Base-by-base conservation (phyloP, 129 eudicot species). In the Gnaphalium uliginosum region DNA sequence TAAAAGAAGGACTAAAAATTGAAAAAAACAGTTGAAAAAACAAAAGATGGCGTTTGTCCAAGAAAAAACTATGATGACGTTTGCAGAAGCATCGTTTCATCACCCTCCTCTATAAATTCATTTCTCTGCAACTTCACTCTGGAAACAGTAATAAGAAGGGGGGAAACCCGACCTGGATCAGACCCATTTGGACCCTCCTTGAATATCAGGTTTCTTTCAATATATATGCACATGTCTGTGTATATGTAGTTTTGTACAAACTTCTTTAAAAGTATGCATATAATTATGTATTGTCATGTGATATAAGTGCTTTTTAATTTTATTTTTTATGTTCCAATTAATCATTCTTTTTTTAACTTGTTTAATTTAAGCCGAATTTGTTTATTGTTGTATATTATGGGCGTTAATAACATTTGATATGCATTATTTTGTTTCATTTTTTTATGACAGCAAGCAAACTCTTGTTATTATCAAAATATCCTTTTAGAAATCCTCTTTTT, bases 381-480 rank as follows among this genome's bases (percentile, higher is more conserved):
- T n/a, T n/a, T n/a, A n/a, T n/a, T n/a, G n/a, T n/a, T n/a, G n/a
- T n/a, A n/a, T n/a, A n/a, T 65, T 78, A 48, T 17, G 71, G 82
- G 66, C 60, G 67, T 63, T 39, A 51, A 65, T 71, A 50, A 50
- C 72, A 33, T 18, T 63, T 33, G 78, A 79, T 79, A 33, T 72
- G 82, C 61, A n/a, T 21, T 39, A 32, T 9, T 60, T 78, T 61
- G 77, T 78, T 71, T 71, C 72, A 61, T 71, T 59, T 14, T 26
- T 26, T 21, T 6, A 41, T 71, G 78, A 63, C 82, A 79, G 73
- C 72, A 79, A 72, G 53, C 26, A n/a, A n/a, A 21, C 13, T 64
- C 78, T 79, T 79, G 82, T 71, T 72, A 71, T 79, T 63, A 41
- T 79, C 82, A 24, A 19, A 26, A 37, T 53, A 72, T 63, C 46